Conservation (phyloP, 139 green algal genomes). For the Mesotaenium endlicherianum region DNA sequence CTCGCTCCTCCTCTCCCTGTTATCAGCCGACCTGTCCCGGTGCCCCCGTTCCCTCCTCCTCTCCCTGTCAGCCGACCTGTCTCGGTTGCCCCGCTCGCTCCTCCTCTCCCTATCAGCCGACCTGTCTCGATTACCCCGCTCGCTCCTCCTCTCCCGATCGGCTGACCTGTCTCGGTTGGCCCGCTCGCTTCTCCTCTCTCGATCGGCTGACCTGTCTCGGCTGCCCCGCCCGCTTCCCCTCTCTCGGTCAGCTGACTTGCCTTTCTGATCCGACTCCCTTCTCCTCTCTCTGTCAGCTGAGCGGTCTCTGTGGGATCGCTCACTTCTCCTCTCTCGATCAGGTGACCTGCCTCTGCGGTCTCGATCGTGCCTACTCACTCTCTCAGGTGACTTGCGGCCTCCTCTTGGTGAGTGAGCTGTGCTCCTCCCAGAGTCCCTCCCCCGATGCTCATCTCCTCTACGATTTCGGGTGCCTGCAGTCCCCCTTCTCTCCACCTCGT, state of each 20-base stretch:
- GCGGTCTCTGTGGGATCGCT: too few relatives aligned
- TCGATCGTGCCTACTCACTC: too few relatives aligned
- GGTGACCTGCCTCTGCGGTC: too few relatives aligned
- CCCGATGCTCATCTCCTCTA: too few relatives aligned
- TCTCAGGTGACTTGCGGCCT: too few relatives aligned
- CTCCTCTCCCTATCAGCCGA: neutral
- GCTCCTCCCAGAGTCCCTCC: too few relatives aligned
- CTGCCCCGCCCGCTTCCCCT: neutral
- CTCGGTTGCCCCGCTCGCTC: neutral
- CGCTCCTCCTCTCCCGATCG: neutral
- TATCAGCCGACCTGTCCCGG: neutral
- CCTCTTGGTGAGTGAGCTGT: too few relatives aligned
- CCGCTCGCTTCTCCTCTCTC: neutral
- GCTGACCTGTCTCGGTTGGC: neutral
- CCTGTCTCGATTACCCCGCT: neutral
- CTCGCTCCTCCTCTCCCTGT: neutral
- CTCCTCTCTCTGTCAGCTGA: too few relatives aligned
- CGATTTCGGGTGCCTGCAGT: too few relatives aligned
- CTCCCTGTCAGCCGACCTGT: neutral
- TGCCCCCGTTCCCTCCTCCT: neutral
- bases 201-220: neutral
- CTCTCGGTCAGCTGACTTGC: neutral
- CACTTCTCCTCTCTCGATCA: too few relatives aligned
- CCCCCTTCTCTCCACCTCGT: neutral
- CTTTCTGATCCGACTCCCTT: too few relatives aligned